Conservation (phyloP, 768 basidiomycete genomes). For the Lactifluus piperatus region DNA sequence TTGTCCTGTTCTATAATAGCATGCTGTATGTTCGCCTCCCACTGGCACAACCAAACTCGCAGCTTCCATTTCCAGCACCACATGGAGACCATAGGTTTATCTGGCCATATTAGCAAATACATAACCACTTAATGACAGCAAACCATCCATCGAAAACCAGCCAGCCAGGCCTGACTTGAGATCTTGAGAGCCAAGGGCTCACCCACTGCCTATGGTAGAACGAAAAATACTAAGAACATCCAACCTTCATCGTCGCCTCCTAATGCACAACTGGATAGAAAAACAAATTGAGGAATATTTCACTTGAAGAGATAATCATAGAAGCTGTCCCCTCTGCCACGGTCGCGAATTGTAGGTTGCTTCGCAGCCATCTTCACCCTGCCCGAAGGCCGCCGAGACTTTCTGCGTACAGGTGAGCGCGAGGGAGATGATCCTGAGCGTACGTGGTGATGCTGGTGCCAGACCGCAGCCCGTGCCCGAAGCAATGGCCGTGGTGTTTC, state of each 20-base stretch:
- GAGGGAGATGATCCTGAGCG: conserved; percentile 45
- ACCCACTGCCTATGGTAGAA: neutral
- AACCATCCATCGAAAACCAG: neutral
- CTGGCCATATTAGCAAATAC: too few species aligned
- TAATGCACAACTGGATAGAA: neutral
- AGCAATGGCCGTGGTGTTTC: conserved; percentile 22
- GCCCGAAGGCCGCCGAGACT: conserved; percentile 14
- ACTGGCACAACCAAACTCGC: too few species aligned
- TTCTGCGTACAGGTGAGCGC: conserved; percentile 41
- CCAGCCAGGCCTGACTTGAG: too few species aligned
- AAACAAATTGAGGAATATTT: neutral
- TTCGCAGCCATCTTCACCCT: conserved; percentile 14
- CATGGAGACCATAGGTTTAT: too few species aligned
- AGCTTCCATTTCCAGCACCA: too few species aligned
- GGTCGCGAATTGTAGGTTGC: neutral
- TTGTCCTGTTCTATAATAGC: too few species aligned
- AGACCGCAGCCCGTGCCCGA: conserved; percentile 24
- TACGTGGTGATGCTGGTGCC: conserved; percentile 20
- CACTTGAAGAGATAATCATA: conserved; percentile 18
- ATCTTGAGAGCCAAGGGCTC: too few species aligned
- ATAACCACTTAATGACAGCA: too few species aligned
- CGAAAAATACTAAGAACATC: neutral
- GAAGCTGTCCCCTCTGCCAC: conserved; percentile 4
- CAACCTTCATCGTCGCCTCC: neutral
- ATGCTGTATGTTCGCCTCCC: too few species aligned